phyloP scores from a whole-genome alignment of 805 yeast species.

The Ogataea pignaliae region DNA sequence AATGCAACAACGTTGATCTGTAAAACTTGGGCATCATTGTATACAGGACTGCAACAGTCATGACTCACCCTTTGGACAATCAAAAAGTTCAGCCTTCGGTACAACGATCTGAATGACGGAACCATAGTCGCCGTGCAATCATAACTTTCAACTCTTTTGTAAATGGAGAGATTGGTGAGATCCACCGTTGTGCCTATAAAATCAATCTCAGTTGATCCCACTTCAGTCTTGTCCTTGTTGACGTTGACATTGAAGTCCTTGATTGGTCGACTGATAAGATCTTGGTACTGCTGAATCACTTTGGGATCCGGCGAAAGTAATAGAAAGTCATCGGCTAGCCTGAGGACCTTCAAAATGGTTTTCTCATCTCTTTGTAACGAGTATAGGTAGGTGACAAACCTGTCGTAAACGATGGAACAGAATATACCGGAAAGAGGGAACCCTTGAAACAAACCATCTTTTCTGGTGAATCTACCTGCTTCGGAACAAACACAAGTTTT shows the following conservation, averaged over 20 bases:
- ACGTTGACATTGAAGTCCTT: conserved; percentile 38
- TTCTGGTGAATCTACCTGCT: conserved; percentile 40
- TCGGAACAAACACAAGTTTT: conserved; percentile 41
- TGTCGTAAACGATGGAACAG: conserved; percentile 70
- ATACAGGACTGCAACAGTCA: conserved; percentile 21
- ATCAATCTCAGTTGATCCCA: conserved; percentile 19
- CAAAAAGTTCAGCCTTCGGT: conserved; percentile 21
- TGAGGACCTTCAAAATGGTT: conserved; percentile 34
- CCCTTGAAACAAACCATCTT: conserved; percentile 80
- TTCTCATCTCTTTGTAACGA: conserved; percentile 7
- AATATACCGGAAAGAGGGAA: conserved; percentile 68
- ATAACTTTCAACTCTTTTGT: conserved; percentile 28
- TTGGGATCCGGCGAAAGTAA: conserved; percentile 47
- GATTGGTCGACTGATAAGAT: conserved; percentile 33
- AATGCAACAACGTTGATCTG: conserved; percentile 14
- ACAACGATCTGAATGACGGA: conserved; percentile 17
- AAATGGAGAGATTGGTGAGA: conserved; percentile 29
- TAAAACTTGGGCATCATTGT: conserved; percentile 21
- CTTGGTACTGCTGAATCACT: conserved; percentile 28
- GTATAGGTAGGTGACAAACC: conserved; percentile 39
- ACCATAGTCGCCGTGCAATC: conserved; percentile 8
- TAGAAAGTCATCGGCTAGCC: conserved; percentile 84
- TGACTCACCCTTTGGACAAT: conserved; percentile 31
- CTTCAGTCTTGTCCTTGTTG: conserved; percentile 36
- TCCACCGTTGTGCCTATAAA: conserved; percentile 43